phyloP scores from a whole-genome alignment of 192 early-diverging fungal species.

The Coemansia sp. region DNA sequence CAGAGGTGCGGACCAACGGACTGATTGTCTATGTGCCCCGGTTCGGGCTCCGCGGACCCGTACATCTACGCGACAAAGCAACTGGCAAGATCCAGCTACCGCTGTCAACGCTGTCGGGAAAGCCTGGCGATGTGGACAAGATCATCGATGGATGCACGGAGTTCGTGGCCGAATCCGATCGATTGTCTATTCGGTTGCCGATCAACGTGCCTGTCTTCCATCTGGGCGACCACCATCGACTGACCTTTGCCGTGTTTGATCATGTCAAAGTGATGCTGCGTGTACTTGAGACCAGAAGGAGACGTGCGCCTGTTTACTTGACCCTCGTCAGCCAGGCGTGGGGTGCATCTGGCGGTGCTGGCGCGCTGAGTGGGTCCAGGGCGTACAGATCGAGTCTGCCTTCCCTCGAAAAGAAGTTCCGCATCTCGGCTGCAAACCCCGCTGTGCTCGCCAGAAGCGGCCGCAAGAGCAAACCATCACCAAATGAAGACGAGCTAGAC shows the following conservation, averaged over 20 bases:
- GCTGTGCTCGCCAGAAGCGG: neutral
- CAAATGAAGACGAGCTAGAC: neutral
- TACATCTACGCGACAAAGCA: constrained; percentile 64
- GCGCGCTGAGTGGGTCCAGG: neutral
- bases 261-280: constrained; percentile 62
- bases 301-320: constrained; percentile 67
- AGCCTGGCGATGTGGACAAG: constrained; percentile 43
- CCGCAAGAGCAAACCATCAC: neutral
- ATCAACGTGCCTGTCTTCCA: constrained; percentile 34
- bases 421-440: constrained; percentile 15
- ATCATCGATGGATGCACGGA: constrained; percentile 55
- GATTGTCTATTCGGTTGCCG: constrained; percentile 30
- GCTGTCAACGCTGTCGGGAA: constrained; percentile 60
- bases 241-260: constrained; percentile 64
- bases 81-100: constrained; percentile 59
- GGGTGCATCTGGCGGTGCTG: neutral
- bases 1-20: constrained; percentile 72
- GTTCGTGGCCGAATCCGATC: constrained; percentile 45
- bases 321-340: constrained; percentile 57
- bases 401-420: constrained; percentile 27
- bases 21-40: constrained; percentile 54
- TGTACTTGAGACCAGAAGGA: constrained; percentile 61
- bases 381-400: constrained; percentile 29
- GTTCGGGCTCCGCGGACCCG: constrained; percentile 70
- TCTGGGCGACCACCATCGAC: constrained; percentile 25